Percentiles rank a stretch among this genome's conserved stretches.
Conservation (phyloP, 1,284 basidiomycete genomes). For the Trichosporon sp. region DNA sequence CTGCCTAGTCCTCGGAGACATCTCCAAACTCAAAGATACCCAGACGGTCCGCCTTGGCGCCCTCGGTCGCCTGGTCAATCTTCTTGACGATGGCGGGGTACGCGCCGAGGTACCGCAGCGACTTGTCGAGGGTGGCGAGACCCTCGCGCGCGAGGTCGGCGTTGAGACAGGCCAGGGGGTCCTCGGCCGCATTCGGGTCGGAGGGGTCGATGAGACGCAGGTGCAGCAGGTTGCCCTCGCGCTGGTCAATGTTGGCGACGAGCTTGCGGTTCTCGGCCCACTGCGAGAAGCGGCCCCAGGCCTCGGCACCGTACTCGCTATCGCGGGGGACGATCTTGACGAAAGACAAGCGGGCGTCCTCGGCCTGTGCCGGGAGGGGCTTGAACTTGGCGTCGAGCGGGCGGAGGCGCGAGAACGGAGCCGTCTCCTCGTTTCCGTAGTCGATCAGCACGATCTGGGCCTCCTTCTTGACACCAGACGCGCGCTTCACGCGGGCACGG, state of each 20-base stretch:
- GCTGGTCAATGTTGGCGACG: constrained; percentile 84
- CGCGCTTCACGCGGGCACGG: constrained; percentile 80
- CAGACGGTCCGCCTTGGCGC: constrained; percentile 72
- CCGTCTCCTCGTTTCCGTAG: constrained; percentile 79
- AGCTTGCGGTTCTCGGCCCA: constrained; percentile 86
- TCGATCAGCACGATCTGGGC: constrained; percentile 58
- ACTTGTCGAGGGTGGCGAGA: constrained; percentile 76
- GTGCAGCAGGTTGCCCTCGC: constrained; percentile 74
- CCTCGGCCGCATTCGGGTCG: constrained; percentile 67
- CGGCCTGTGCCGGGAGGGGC: constrained; percentile 69
- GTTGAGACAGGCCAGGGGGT: constrained; percentile 78
- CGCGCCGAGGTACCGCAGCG: constrained; percentile 69
- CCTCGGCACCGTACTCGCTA: constrained; percentile 82
- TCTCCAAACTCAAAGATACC: constrained; percentile 77
- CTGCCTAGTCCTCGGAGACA: constrained; percentile 35
- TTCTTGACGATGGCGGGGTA: constrained; percentile 72
- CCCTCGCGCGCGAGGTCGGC: constrained; percentile 70
- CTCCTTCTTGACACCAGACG: constrained; percentile 75
- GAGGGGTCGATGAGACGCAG: constrained; percentile 82
- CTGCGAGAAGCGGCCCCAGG: constrained; percentile 77
- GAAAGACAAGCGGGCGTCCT: constrained; percentile 62
- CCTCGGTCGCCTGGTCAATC: constrained; percentile 64
- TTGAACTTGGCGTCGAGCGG: constrained; percentile 85
- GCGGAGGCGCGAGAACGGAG: constrained; percentile 69
- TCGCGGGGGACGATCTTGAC: constrained; percentile 75